Percentiles rank a stretch among this genome's conserved stretches.
Evolutionary conservation across 305 asterid species (phyloP).

Genomic region (Vinca major): DNA sequence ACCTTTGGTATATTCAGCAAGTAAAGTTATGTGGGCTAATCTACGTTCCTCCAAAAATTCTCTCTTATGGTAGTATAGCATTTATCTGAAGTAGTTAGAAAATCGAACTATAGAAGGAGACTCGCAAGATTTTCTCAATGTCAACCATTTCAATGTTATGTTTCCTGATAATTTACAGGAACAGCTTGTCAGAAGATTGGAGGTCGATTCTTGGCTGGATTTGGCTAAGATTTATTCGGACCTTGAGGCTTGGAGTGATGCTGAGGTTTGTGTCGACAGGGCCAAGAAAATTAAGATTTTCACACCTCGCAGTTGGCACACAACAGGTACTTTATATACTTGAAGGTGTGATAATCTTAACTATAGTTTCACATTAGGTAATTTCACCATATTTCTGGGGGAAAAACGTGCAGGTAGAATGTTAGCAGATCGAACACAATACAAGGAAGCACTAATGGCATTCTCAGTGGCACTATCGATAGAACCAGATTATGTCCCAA

Average conservation of each 20-base stretch:
- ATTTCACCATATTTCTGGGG: slow-evolving; percentile 12
- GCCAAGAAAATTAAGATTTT: slow-evolving; percentile 37
- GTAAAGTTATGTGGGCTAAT: background rate
- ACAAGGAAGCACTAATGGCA: slow-evolving; percentile 62
- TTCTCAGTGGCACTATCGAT: slow-evolving; percentile 52
- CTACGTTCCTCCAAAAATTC: too few species aligned
- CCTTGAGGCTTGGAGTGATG: slow-evolving; percentile 54
- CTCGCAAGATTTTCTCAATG: background rate
- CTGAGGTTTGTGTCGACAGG: slow-evolving; percentile 51
- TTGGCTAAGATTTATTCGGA: slow-evolving; percentile 64
- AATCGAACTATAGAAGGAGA: background rate
- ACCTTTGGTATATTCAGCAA: background rate
- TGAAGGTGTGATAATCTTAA: too few species aligned
- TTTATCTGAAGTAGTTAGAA: background rate
- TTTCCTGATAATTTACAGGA: slow-evolving; percentile 25
- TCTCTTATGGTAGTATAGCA: background rate
- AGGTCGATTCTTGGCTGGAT: slow-evolving; percentile 76
- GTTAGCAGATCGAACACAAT: slow-evolving; percentile 37
- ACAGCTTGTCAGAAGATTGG: slow-evolving; percentile 33
- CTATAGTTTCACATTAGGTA: background rate
- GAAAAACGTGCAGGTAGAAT: slow-evolving; percentile 38
- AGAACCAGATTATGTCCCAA: slow-evolving; percentile 67
- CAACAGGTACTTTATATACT: slow-evolving; percentile 37
- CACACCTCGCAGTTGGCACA: slow-evolving; percentile 62
- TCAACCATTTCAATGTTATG: background rate